Conservation (phyloP, 2,329 filamentous ascomycete genomes). For the Aspergillus pseudoterreus region DNA sequence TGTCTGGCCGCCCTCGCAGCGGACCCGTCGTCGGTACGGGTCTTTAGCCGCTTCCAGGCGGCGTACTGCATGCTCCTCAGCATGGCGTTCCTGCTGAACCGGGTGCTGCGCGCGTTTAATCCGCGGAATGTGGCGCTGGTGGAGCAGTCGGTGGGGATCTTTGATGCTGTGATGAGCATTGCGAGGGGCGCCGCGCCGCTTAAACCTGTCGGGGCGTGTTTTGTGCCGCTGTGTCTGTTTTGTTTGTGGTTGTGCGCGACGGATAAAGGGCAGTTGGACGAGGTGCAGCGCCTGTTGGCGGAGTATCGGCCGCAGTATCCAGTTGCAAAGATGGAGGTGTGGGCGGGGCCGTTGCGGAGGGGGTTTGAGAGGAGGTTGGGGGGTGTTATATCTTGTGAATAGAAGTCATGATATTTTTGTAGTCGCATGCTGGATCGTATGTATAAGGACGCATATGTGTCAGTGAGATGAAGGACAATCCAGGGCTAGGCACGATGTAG, state of each 20-base stretch:
- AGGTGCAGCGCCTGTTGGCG: conserved; percentile 6
- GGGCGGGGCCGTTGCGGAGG: conserved; percentile 4
- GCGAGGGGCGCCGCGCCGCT: conserved; percentile 13
- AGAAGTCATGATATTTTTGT: too few species aligned
- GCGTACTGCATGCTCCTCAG: conserved; percentile 16
- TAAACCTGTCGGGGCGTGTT: conserved; percentile 19
- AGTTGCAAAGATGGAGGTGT: conserved; percentile 13
- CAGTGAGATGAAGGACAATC: too few species aligned
- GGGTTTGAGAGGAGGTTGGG: conserved; percentile 4
- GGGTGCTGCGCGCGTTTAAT: conserved; percentile 17
- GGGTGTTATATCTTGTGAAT: background rate
- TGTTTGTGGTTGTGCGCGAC: conserved; percentile 15
- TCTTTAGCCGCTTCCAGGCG: conserved; percentile 16
- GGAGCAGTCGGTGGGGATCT: conserved; percentile 9
- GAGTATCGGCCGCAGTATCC: conserved; percentile 21
- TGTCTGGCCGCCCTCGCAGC: background rate
- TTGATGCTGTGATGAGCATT: conserved; percentile 11
- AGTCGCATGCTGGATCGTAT: too few species aligned
- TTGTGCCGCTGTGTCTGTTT: conserved; percentile 16
- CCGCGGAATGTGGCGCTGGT: conserved; percentile 7
- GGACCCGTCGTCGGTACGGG: conserved; percentile 1
- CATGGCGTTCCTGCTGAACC: conserved; percentile 17
- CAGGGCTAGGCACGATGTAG: too few species aligned
- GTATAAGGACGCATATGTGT: too few species aligned
- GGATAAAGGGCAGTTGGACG: conserved; percentile 14